phyloP scores from a whole-genome alignment of 345 rosid genomes.

The Citrus sp. region DNA sequence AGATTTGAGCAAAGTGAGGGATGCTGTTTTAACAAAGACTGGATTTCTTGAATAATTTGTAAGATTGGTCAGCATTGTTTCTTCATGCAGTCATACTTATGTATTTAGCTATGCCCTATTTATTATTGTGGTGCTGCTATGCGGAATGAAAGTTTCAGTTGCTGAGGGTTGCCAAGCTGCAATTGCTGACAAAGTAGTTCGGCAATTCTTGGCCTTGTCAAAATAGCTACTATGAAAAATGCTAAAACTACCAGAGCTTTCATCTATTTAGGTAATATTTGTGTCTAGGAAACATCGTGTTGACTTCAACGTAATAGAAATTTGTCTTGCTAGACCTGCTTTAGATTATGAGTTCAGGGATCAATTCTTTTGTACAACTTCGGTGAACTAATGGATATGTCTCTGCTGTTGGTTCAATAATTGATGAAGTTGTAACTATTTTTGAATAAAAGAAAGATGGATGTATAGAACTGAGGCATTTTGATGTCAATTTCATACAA shows the following conservation, averaged over 20 bases:
- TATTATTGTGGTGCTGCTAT: no score
- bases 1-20: conserved; percentile 78
- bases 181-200: no score
- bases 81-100: no score
- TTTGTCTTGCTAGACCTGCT: not conserved
- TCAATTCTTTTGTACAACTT: conserved; percentile 4
- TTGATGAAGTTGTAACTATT: not conserved
- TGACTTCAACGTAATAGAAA: not conserved
- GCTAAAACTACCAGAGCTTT: not conserved
- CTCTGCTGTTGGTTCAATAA: not conserved
- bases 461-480: no score
- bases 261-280: not conserved
- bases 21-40: conserved; percentile 69
- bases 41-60: conserved; percentile 70
- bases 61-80: not conserved
- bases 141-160: no score
- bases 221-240: no score
- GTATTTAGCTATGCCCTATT: no score
- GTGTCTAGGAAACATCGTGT: not conserved
- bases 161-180: no score
- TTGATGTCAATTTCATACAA: no score
- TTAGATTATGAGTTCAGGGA: not conserved
- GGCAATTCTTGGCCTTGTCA: no score
- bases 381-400: not conserved
- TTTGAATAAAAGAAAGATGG: no score